Evolutionary conservation across 2,329 filamentous ascomycete genomes (phyloP).

Genomic region (Aspergillus vadensis): DNA sequence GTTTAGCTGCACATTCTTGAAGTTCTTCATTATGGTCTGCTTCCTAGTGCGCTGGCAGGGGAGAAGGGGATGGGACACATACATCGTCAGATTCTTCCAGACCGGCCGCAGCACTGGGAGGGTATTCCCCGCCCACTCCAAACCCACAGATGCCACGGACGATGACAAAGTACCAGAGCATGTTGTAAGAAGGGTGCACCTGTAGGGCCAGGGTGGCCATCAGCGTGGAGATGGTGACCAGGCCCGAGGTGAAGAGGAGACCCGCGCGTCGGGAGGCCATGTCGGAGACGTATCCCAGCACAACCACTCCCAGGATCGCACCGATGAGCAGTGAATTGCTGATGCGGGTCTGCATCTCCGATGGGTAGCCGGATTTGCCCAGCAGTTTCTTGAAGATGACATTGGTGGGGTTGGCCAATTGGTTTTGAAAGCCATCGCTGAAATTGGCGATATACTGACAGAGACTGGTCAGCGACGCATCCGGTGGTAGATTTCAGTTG

Average conservation of each 20-base stretch:
- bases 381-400: slow-evolving; percentile 35
- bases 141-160: slow-evolving; percentile 42
- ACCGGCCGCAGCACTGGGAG: slow-evolving; percentile 40
- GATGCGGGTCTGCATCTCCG: slow-evolving; percentile 35
- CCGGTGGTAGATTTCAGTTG: background rate
- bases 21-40: background rate
- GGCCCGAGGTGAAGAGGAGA: slow-evolving; percentile 31
- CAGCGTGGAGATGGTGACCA: slow-evolving; percentile 33
- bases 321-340: slow-evolving; percentile 35
- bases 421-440: slow-evolving; percentile 36
- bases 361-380: slow-evolving; percentile 24
- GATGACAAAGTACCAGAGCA: slow-evolving; percentile 43
- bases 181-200: slow-evolving; percentile 35
- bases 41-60: no score
- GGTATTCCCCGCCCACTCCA: slow-evolving; percentile 43
- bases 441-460: slow-evolving; percentile 35
- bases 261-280: slow-evolving; percentile 32
- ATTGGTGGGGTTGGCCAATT: slow-evolving; percentile 36
- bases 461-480: background rate
- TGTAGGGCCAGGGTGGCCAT: slow-evolving; percentile 43
- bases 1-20: background rate
- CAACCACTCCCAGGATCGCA: slow-evolving; percentile 33
- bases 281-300: slow-evolving; percentile 31
- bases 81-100: slow-evolving; percentile 40
- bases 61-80: background rate